phyloP scores from a whole-genome alignment of 2,329 filamentous ascomycete species.

The Alternaria atra region DNA sequence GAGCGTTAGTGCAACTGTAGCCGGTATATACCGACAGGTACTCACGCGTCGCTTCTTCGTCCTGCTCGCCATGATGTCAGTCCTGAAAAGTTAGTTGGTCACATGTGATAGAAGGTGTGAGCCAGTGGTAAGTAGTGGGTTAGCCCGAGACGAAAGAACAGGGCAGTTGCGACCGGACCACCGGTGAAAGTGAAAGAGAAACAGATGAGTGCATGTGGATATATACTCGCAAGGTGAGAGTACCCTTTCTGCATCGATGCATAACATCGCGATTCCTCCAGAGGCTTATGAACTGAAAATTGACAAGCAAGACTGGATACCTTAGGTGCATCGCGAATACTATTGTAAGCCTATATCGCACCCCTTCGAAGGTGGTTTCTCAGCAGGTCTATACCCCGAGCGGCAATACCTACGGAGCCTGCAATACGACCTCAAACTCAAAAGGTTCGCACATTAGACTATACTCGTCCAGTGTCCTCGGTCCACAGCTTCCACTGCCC shows the following conservation, averaged over 20 bases:
- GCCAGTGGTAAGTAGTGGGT: neutral
- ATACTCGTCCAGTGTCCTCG: constrained; percentile 57
- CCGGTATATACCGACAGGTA: neutral
- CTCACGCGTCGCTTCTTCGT: constrained; percentile 18
- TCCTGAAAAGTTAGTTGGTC: neutral
- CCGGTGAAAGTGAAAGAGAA: neutral
- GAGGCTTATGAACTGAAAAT: neutral
- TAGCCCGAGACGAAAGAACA: neutral
- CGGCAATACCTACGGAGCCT: constrained; percentile 2
- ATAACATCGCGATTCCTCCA: neutral
- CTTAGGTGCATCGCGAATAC: neutral
- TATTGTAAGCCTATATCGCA: neutral
- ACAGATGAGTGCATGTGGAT: neutral
- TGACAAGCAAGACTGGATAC: neutral
- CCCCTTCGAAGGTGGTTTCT: neutral
- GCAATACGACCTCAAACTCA: constrained; percentile 47
- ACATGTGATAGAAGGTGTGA: neutral
- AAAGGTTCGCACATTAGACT: constrained; percentile 49
- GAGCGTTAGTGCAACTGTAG: neutral
- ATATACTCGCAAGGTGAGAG: neutral
- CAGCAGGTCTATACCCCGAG: neutral
- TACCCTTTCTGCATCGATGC: neutral
- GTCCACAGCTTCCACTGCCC: constrained; percentile 70
- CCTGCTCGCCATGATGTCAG: constrained; percentile 6
- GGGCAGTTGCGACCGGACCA: neutral